These are phyloP conservation scores for Lyophyllum shimeji DNA, from an alignment of 768 basidiomycete species.

Conservation along the genomic window DNA sequence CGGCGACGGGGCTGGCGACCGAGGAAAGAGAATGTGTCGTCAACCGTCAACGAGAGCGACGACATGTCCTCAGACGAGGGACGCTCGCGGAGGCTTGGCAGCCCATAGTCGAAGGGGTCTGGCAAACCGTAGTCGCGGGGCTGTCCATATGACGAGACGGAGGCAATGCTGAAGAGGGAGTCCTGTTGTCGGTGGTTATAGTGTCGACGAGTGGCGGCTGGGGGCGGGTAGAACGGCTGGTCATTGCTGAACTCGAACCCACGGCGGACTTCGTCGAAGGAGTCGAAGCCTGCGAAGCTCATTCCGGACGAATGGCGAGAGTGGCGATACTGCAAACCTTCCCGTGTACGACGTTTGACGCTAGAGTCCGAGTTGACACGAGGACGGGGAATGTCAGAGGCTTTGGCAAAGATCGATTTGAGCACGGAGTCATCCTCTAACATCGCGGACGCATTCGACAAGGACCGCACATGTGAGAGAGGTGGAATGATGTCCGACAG, in stretches of 20 bases:
- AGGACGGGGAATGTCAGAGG: constrained; percentile 36
- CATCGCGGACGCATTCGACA: constrained; percentile 43
- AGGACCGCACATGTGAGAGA: constrained; percentile 45
- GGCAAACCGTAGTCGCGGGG: constrained; percentile 58
- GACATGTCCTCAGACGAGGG: constrained; percentile 58
- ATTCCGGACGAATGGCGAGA: constrained; percentile 50
- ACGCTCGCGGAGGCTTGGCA: constrained; percentile 51
- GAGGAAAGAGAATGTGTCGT: constrained; percentile 75
- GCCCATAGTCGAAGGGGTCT: constrained; percentile 77
- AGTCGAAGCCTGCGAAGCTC: constrained; percentile 73
- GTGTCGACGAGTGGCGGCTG: constrained; percentile 33
- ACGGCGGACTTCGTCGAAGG: constrained; percentile 76
- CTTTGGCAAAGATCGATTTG: constrained; percentile 54
- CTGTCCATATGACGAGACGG: constrained; percentile 75
- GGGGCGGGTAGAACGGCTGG: constrained; percentile 65
- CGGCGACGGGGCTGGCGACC: constrained; percentile 40
- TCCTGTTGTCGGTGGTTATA: constrained; percentile 47
- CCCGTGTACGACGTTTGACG: constrained; percentile 30
- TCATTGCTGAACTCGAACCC: constrained; percentile 72
- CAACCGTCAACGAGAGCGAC: constrained; percentile 55
- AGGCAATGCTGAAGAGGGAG: constrained; percentile 72
- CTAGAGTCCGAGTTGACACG: constrained; percentile 45
- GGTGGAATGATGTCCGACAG: constrained; percentile 79
- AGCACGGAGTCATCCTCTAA: constrained; percentile 54
- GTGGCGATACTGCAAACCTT: constrained; percentile 22